Evolutionary conservation across 179 eudicot genomes (phyloP), one percentile per base, ranked within the genome.

Genomic region (Beta macrorhiza): DNA sequence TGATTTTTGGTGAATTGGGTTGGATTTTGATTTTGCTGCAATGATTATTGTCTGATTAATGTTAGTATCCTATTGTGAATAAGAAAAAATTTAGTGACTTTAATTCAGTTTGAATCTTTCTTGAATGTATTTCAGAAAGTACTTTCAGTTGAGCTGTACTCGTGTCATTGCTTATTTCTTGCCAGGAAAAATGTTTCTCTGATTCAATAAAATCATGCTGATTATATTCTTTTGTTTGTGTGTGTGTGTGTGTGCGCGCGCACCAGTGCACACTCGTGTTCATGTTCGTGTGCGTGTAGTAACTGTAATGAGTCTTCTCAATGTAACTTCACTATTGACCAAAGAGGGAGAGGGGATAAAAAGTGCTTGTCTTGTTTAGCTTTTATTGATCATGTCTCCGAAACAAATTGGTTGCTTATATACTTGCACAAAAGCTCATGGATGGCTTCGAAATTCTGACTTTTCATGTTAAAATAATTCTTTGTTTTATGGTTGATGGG

Each of bases 401-500:
- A 37, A 42, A 67, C 72, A 32, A 67, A 67, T 12, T 32, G 49
- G 47, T 3, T 67, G 49, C 1, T 63, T 63, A 20, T 63, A 20
- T 22, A 63, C 67, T 20, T 63, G 20, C 37, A 63, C 3, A 7
- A 0, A 32, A 37, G 72, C 12, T 37, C 7, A 67, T 37, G 7
- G 14, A 37, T 37, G 72, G 19, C 15, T 67, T 63, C 51, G 32
- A 67, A 37, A 14, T 58, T 5, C 6, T 17, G 63, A 58, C 7
- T 32, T 5, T 37, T 32, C 19, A 37, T 16, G 9, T 42, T 37
- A 10, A 9, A 15, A 32, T 67, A 65, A 29, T 67, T 14, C 1
- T 32, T 37, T 67, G 14, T 67, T 65, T 65, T 42, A 32, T 67
- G 72, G n/a, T 67, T 67, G 72, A 67, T 67, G 72, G 49, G n/a